These are phyloP conservation scores for Penicillium sp. DNA, from an alignment of 2,329 filamentous ascomycete genomes.

Conservation along the genomic window DNA sequence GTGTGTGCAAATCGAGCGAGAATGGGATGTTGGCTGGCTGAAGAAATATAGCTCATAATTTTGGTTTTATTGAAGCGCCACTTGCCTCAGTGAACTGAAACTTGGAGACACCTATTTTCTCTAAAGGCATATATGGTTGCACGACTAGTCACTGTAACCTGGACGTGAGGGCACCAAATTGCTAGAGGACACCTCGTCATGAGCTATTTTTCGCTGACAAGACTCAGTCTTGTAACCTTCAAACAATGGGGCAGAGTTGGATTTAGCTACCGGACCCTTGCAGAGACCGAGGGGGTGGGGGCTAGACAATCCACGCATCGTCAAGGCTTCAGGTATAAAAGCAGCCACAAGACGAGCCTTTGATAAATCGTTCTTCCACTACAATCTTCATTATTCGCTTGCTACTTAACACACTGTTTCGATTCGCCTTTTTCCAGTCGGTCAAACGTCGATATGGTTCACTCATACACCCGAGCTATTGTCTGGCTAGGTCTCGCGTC, in stretches of 20 bases:
- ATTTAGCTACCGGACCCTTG: not conserved
- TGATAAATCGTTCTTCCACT: not conserved
- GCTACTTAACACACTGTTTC: not conserved
- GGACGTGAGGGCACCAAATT: not conserved
- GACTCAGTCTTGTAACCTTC: not conserved
- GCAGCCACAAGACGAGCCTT: not conserved
- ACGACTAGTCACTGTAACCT: constrained; percentile 9
- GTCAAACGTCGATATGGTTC: constrained; percentile 1
- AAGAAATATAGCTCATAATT: too few species aligned
- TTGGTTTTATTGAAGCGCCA: not conserved
- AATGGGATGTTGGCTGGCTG: not conserved
- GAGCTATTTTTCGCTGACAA: not conserved
- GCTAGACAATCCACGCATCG: not conserved
- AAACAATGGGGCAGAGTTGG: not conserved
- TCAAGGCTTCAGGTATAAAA: not conserved
- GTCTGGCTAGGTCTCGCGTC: constrained; percentile 8
- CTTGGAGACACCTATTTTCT: not conserved
- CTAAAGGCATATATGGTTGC: constrained; percentile 5
- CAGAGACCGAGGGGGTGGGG: not conserved
- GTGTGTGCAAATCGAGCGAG: not conserved
- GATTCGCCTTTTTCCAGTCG: not conserved
- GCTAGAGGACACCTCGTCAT: not conserved
- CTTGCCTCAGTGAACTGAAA: not conserved
- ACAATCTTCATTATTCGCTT: not conserved
- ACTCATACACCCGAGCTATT: not conserved